Conservation (phyloP, 2,329 filamentous ascomycete species). For the Fusarium albidum region DNA sequence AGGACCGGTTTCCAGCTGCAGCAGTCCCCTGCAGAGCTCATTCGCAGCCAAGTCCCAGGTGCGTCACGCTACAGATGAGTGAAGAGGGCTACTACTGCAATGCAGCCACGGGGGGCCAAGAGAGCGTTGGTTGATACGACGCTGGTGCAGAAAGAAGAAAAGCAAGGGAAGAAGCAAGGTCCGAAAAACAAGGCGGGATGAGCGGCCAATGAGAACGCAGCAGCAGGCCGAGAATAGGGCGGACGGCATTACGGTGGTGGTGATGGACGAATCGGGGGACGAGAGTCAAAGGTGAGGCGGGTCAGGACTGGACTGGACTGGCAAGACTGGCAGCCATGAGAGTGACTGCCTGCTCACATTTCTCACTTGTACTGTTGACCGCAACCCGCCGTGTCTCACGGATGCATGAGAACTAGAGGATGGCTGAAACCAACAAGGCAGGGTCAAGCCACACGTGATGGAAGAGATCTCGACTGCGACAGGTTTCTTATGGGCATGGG, state of each 20-base stretch:
- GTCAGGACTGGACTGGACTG: too few species aligned
- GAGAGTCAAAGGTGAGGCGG: conserved; percentile 30
- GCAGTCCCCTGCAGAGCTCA: background rate
- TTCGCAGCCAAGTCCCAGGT: too few species aligned
- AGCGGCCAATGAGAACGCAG: conserved; percentile 33
- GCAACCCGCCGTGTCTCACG: conserved; percentile 11
- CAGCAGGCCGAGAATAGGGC: conserved; percentile 25
- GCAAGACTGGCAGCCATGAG: too few species aligned
- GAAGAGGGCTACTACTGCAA: too few species aligned
- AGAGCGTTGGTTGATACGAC: conserved; percentile 23
- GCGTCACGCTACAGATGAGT: conserved; percentile 17
- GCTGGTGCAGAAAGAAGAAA: conserved; percentile 12
- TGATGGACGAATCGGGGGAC: conserved; percentile 17
- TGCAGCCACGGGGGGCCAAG: too few species aligned
- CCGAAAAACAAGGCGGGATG: conserved; percentile 32
- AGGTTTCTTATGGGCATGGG: too few species aligned
- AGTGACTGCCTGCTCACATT: too few species aligned
- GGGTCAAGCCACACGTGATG: too few species aligned
- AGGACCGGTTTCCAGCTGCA: background rate
- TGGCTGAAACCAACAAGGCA: too few species aligned
- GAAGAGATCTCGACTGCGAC: too few species aligned
- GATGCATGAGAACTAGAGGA: too few species aligned
- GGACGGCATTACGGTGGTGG: conserved; percentile 39
- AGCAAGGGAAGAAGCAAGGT: conserved; percentile 31
- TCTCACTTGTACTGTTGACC: too few species aligned